These are phyloP conservation scores for Hsuehochloa calcarea DNA, from an alignment of 176 grass and related monocot species.

Conservation along the genomic window DNA sequence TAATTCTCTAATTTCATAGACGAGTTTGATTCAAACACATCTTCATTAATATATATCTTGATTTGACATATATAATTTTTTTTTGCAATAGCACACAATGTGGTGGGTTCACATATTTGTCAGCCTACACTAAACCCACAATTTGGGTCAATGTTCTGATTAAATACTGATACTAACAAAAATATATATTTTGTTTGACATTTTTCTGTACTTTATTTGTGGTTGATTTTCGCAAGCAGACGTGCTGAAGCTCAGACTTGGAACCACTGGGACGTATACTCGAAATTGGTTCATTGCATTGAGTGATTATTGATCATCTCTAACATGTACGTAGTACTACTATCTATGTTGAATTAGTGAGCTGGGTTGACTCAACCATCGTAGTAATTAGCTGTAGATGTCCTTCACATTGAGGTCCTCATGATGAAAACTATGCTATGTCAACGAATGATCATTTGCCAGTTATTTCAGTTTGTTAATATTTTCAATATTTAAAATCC, in stretches of 20 bases:
- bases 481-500: not conserved
- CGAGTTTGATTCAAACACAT: slow-evolving; percentile 16
- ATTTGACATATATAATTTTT: slow-evolving; percentile 22
- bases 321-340: not conserved
- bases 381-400: not conserved
- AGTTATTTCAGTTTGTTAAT: not conserved
- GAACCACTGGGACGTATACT: not conserved
- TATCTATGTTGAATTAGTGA: not conserved
- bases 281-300: not conserved
- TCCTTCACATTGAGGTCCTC: not conserved
- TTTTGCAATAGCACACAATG: not conserved
- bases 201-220: slow-evolving; percentile 11
- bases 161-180: not conserved
- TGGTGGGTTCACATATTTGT: slow-evolving; percentile 3
- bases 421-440: not conserved
- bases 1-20: not conserved
- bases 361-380: not conserved
- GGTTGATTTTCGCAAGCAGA: slow-evolving; percentile 5
- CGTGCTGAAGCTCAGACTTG: slow-evolving; percentile 8
- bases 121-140: not conserved
- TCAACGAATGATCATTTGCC: not conserved
- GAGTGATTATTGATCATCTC: not conserved
- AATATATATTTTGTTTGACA: not conserved
- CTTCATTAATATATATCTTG: not conserved
- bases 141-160: not conserved